Evolutionary conservation across 352 stramenopile genomes (phyloP), one percentile per base, ranked within the genome.

Genomic region (Pilasporangium apinafurcum): DNA sequence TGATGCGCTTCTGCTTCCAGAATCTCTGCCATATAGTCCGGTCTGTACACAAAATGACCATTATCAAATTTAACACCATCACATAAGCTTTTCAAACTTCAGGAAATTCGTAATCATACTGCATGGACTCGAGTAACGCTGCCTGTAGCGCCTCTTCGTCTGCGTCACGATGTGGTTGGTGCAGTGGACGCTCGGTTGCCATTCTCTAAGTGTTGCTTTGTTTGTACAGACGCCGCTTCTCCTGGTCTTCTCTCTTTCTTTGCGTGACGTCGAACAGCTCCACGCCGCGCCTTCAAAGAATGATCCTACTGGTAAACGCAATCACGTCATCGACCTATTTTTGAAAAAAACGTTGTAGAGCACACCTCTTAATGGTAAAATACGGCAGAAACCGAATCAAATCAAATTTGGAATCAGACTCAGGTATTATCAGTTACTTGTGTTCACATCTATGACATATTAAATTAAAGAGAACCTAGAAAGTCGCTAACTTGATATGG

Each of bases 131-230:
- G 18, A 70, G 53, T 20, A 89, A 58, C 48, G 73, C 76, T 2
- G 61, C 65, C 56, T 85, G 62, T 5, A 88, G 70, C 33, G 74
- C 73, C 51, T 89, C 73, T 48, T 79, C 76, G 39, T 86, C 77
- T 9, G 70, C 77, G 39, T 89, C 73, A 36, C 71, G 71, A 44
- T 75, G 68, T 32, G 53, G 33, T 16, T 38, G 33, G 33, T 38
- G 33, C 17, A 16, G 33, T 31, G 33, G 53, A 6, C 16, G 46
- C 24, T 22, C 18, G 5, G 22, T 24, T n/a, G 20, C 44, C 39
- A n/a, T n/a, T n/a, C n/a, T n/a, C n/a, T n/a, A n/a, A n/a, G n/a
- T n/a, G n/a, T n/a, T n/a, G n/a, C n/a, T n/a, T n/a, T n/a, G n/a
- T n/a, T n/a, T n/a, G n/a, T n/a, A n/a, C n/a, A n/a, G n/a, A n/a